Base-by-base conservation (phyloP, 148 eudicot species). In the Silene latifolia region DNA sequence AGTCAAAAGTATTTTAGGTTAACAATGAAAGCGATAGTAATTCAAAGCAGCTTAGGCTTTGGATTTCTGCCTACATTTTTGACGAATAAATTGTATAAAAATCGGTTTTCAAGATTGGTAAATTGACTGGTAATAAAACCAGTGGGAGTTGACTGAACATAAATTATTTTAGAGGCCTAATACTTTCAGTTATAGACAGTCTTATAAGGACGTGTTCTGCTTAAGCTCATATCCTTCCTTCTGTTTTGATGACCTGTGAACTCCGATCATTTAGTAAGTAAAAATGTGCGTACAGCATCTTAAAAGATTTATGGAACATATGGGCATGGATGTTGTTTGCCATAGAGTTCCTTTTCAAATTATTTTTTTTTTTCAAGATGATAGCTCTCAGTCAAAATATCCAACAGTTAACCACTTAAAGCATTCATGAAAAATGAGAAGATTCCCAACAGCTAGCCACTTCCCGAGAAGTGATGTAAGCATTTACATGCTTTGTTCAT, bases 31-130 rank as follows among this genome's bases (percentile, higher is more conserved):
- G 35, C 7, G 13, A 4, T 29, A 7, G 21, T 59, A 19, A 59
- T 59, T n/a, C 24, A 59, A 59, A 59, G 63, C 63, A 59, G 63
- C 63, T 59, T 59, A 19, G 23, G 25, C 24, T 59, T n/a, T 59
- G 27, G 63, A n/a, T 21, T 59, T 59, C 63, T 59, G 20, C 24
- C 25, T 58, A 23, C 62, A 58, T 58, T n/a, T 23, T n/a, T 19
- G 24, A 15, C 19, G 1, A 54, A 54, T 54, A 54, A 15, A 54
- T 54, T 54, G 59, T 54, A 18, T 54, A 54, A 54, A 54, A 54
- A 18, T 54, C 59, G 15, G 5, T 17, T 54, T 54, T 54, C 59
- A 17, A 54, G 59, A 14, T 54, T 54, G 19, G 15, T 54, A 15
- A 54, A 54, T 54, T 15, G 59, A 19, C 59, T 54, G 59, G 5